These are phyloP conservation scores for Lotus japonicus DNA, from an alignment of 306 rosid species.

Conservation along the genomic window DNA sequence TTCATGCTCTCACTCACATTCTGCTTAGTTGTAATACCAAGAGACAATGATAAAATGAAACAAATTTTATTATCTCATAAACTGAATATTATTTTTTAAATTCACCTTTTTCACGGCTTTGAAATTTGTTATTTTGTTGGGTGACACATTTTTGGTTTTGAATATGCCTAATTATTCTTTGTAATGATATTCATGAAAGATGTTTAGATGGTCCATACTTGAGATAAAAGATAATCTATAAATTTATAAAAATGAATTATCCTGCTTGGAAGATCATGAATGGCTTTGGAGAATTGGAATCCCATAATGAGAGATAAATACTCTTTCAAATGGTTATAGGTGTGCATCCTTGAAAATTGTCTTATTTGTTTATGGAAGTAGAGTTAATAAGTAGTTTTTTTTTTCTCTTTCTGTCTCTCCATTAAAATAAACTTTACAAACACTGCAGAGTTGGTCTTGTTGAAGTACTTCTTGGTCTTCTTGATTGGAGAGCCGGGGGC, in stretches of 20 bases:
- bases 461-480: constrained; percentile 97
- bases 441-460: constrained; percentile 92
- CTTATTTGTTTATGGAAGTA: not conserved
- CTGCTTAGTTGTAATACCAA: not conserved
- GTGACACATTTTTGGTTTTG: not conserved
- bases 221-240: not conserved
- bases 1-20: not conserved
- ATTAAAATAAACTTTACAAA: constrained; percentile 22
- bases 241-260: not conserved
- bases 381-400: not conserved
- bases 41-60: not conserved
- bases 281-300: not conserved
- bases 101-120: not conserved
- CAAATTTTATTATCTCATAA: not conserved
- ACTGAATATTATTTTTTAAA: not conserved
- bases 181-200: too few species aligned
- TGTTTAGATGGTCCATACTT: too few species aligned
- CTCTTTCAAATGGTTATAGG: not conserved
- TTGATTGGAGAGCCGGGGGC: constrained; percentile 99
- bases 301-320: not conserved
- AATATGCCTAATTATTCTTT: too few species aligned
- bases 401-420: not conserved
- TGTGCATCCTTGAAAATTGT: not conserved
- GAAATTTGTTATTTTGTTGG: not conserved
- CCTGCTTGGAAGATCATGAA: not conserved